These are phyloP conservation scores for Fusarium temperatum DNA, from an alignment of 2,329 filamentous ascomycete species.

Conservation along the genomic window DNA sequence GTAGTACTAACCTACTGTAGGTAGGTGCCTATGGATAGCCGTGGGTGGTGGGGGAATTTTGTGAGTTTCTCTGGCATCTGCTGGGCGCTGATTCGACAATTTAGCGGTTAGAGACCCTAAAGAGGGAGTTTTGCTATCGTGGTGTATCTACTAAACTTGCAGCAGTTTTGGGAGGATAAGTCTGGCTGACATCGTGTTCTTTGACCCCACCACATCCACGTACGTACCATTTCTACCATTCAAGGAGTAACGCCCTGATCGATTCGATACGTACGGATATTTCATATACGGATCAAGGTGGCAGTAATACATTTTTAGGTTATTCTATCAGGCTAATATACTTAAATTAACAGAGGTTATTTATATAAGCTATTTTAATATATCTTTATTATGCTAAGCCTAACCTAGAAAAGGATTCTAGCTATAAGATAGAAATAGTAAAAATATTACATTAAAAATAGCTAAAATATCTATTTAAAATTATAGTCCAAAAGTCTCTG, in stretches of 20 bases:
- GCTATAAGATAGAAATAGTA: no score
- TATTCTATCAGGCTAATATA: no score
- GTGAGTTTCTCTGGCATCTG: slow-evolving; percentile 28
- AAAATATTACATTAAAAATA: no score
- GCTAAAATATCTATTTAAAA: no score
- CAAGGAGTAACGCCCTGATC: background rate
- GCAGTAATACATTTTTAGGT: no score
- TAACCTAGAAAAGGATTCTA: no score
- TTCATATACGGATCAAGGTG: no score
- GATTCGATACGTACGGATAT: no score
- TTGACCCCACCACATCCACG: background rate
- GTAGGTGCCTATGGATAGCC: slow-evolving; percentile 5
- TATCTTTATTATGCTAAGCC: no score
- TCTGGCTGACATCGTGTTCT: slow-evolving; percentile 8
- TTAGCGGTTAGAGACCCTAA: slow-evolving; percentile 35
- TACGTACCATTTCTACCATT: background rate
- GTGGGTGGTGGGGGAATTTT: slow-evolving; percentile 40
- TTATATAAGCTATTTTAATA: no score
- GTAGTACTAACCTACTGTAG: background rate
- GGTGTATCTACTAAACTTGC: background rate
- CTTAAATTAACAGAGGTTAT: no score
- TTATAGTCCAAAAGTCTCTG: no score
- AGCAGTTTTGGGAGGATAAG: background rate
- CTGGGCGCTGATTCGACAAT: slow-evolving; percentile 38
- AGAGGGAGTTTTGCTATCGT: background rate